phyloP scores from a whole-genome alignment of 352 stramenopile species.

The Pythium aristosporum region DNA sequence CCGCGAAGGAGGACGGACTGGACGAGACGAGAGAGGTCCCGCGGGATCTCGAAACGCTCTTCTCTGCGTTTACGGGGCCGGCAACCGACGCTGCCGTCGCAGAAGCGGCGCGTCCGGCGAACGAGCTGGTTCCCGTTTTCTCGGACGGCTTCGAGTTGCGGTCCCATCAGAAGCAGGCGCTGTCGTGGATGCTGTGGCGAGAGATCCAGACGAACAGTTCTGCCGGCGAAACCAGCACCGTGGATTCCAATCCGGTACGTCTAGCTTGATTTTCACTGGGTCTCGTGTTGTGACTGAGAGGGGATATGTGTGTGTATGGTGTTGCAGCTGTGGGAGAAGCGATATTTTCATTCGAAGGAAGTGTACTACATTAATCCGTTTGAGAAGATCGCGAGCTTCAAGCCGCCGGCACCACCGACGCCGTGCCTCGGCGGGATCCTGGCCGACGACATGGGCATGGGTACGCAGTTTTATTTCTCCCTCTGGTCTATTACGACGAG shows the following conservation, averaged over 20 bases:
- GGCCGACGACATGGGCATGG: constrained; percentile 91
- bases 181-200: constrained; percentile 87
- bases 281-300: background rate
- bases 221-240: background rate
- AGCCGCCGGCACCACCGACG: constrained; percentile 42
- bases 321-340: constrained; percentile 70
- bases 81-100: constrained; percentile 21
- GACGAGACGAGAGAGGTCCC: constrained; percentile 29
- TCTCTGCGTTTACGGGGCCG: constrained; percentile 58
- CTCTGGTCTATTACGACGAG: background rate
- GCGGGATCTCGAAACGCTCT: constrained; percentile 59
- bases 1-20: background rate
- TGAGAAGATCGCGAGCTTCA: constrained; percentile 73
- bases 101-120: constrained; percentile 28
- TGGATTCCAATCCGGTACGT: constrained; percentile 21
- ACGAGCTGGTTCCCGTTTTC: constrained; percentile 46
- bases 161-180: constrained; percentile 79
- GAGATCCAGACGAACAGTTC: constrained; percentile 39
- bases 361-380: constrained; percentile 84
- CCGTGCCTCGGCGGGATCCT: constrained; percentile 84
- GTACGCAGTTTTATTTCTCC: constrained; percentile 15
- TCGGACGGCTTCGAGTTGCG: constrained; percentile 61
- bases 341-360: constrained; percentile 41
- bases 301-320: background rate
- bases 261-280: background rate